Percentiles rank a stretch among this genome's conserved stretches.
Evolutionary conservation across 805 yeast genomes (phyloP).

Genomic region (Metschnikowia similis): DNA sequence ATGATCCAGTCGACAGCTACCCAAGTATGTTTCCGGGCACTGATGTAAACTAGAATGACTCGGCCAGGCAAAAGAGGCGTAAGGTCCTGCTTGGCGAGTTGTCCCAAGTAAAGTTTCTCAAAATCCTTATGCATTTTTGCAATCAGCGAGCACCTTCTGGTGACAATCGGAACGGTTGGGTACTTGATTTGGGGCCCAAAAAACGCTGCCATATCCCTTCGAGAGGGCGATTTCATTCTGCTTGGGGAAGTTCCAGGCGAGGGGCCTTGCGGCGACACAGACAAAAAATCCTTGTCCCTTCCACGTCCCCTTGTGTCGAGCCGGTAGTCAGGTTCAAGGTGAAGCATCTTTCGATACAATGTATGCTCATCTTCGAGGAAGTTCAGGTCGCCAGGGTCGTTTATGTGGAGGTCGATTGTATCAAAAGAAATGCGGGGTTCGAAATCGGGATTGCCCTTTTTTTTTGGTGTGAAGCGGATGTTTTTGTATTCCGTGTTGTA

Average conservation of each 20-base stretch:
- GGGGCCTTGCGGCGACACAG: slow-evolving; percentile 7
- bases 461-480: slow-evolving; percentile 4
- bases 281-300: slow-evolving; percentile 11
- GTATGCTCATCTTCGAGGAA: slow-evolving; percentile 17
- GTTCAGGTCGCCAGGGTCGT: slow-evolving; percentile 18
- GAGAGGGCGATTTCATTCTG: slow-evolving; percentile 14
- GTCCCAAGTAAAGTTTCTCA: slow-evolving; percentile 42
- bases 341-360: slow-evolving; percentile 15
- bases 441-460: slow-evolving; percentile 12
- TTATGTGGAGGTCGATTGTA: slow-evolving; percentile 41
- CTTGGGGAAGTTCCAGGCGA: slow-evolving; percentile 22
- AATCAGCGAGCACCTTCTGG: slow-evolving; percentile 40
- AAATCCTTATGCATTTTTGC: slow-evolving; percentile 45
- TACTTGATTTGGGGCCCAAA: slow-evolving; percentile 20
- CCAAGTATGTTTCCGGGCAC: slow-evolving; percentile 79
- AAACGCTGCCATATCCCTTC: slow-evolving; percentile 11
- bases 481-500: slow-evolving; percentile 14
- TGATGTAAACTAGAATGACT: slow-evolving; percentile 57
- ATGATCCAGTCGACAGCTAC: slow-evolving; percentile 72
- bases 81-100: slow-evolving; percentile 23
- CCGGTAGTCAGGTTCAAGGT: slow-evolving; percentile 1
- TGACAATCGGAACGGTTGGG: slow-evolving; percentile 39
- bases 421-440: slow-evolving; percentile 48
- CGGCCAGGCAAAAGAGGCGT: slow-evolving; percentile 47
- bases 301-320: slow-evolving; percentile 15